Conservation (phyloP, 2,329 filamentous ascomycete genomes). For the Clonostachys rosea region DNA sequence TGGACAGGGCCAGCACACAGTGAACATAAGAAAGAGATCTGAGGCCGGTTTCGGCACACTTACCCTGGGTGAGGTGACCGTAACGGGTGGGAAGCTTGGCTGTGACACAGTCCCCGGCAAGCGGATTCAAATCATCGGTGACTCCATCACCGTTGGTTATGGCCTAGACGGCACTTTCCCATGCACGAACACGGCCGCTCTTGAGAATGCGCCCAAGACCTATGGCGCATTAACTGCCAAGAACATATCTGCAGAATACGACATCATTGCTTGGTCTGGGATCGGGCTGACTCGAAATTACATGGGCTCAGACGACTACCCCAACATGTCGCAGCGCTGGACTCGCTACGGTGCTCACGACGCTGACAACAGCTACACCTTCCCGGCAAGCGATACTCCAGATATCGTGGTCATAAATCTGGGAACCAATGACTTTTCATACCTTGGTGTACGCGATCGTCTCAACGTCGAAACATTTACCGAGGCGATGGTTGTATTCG, state of each 20-base stretch:
- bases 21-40: slow-evolving; percentile 30
- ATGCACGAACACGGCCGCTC: slow-evolving; percentile 28
- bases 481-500: slow-evolving; percentile 20
- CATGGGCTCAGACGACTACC: slow-evolving; percentile 17
- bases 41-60: slow-evolving; percentile 23
- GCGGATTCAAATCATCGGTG: slow-evolving; percentile 36
- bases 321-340: slow-evolving; percentile 31
- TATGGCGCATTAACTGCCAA: slow-evolving; percentile 33
- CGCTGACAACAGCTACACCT: slow-evolving; percentile 26
- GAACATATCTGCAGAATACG: slow-evolving; percentile 33
- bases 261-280: slow-evolving; percentile 36
- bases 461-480: slow-evolving; percentile 17
- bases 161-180: slow-evolving; percentile 32
- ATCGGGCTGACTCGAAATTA: slow-evolving; percentile 34
- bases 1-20: slow-evolving; percentile 22
- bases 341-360: slow-evolving; percentile 36
- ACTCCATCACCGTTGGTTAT: slow-evolving; percentile 38
- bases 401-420: slow-evolving; percentile 36
- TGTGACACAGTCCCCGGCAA: slow-evolving; percentile 14
- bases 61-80: slow-evolving; percentile 4
- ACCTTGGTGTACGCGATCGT: slow-evolving; percentile 17
- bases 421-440: slow-evolving; percentile 36
- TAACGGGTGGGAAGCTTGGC: slow-evolving; percentile 17
- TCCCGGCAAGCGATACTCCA: slow-evolving; percentile 16
- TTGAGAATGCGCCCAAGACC: slow-evolving; percentile 32